phyloP scores from a whole-genome alignment of 1,139 yeast species.

The Yamadazyma diddensiae region DNA sequence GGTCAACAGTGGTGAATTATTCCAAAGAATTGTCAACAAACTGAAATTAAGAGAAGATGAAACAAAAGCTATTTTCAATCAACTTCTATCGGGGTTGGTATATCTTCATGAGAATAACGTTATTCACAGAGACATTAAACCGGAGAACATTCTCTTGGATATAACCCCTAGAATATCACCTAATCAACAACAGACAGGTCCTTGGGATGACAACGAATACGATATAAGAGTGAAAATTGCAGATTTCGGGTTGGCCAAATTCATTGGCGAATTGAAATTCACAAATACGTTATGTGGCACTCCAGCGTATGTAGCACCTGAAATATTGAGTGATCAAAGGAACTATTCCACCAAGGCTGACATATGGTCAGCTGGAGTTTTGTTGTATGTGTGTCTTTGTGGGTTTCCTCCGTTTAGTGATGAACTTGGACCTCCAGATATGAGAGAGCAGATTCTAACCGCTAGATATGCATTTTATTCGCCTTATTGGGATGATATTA shows the following conservation, averaged over 20 bases:
- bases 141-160: constrained; percentile 83
- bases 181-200: constrained; percentile 61
- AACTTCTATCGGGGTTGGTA: constrained; percentile 57
- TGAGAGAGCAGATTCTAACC: constrained; percentile 67
- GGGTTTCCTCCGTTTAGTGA: constrained; percentile 88
- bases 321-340: constrained; percentile 51
- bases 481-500: constrained; percentile 75
- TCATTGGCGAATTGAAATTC: constrained; percentile 71
- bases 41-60: constrained; percentile 59
- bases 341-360: constrained; percentile 72
- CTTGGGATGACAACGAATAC: constrained; percentile 64
- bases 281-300: constrained; percentile 82
- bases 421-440: constrained; percentile 73
- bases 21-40: constrained; percentile 65
- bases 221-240: constrained; percentile 72
- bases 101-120: constrained; percentile 72
- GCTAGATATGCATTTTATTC: constrained; percentile 73
- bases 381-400: constrained; percentile 71
- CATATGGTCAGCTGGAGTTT: constrained; percentile 78
- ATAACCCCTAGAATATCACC: constrained; percentile 43
- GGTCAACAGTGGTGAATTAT: constrained; percentile 71
- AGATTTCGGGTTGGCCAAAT: constrained; percentile 78
- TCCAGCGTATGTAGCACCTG: constrained; percentile 84
- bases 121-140: constrained; percentile 86
- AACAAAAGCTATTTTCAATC: constrained; percentile 58